Evolutionary conservation across 2,329 filamentous ascomycete genomes (phyloP).

Genomic region (Claviceps sp.): DNA sequence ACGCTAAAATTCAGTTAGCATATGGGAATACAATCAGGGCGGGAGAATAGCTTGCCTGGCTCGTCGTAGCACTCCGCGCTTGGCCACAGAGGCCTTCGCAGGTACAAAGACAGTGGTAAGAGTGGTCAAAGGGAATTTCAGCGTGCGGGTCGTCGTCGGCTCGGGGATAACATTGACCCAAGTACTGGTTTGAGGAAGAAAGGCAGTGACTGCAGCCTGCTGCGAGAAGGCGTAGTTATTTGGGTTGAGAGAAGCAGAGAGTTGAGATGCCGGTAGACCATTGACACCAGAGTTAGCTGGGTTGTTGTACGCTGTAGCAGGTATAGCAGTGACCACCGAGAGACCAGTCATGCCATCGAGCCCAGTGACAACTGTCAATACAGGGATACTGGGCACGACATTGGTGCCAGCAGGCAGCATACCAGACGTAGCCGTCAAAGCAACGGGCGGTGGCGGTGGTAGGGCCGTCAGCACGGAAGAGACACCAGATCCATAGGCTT

Average conservation of each 20-base stretch:
- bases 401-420: slow-evolving; percentile 10
- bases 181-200: slow-evolving; percentile 20
- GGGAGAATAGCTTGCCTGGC: slow-evolving; percentile 13
- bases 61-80: slow-evolving; percentile 17
- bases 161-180: slow-evolving; percentile 26
- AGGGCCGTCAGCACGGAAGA: not conserved
- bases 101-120: slow-evolving; percentile 20
- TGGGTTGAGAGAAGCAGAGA: slow-evolving; percentile 4
- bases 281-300: slow-evolving; percentile 7
- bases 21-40: not conserved
- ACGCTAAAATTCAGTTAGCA: slow-evolving; percentile 9
- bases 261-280: slow-evolving; percentile 7
- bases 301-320: slow-evolving; percentile 9
- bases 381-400: slow-evolving; percentile 12
- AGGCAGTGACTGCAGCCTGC: slow-evolving; percentile 7
- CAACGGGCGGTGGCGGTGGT: slow-evolving; percentile 6
- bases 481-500: slow-evolving; percentile 13
- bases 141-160: slow-evolving; percentile 26
- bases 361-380: slow-evolving; percentile 13
- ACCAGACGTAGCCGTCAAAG: slow-evolving; percentile 11
- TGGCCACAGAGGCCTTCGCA: slow-evolving; percentile 5
- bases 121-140: slow-evolving; percentile 25
- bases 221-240: slow-evolving; percentile 13
- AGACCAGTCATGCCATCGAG: slow-evolving; percentile 11
- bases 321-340: slow-evolving; percentile 9